Conservation (phyloP, 495 filamentous ascomycete genomes). For the Daldinia concentrica region DNA sequence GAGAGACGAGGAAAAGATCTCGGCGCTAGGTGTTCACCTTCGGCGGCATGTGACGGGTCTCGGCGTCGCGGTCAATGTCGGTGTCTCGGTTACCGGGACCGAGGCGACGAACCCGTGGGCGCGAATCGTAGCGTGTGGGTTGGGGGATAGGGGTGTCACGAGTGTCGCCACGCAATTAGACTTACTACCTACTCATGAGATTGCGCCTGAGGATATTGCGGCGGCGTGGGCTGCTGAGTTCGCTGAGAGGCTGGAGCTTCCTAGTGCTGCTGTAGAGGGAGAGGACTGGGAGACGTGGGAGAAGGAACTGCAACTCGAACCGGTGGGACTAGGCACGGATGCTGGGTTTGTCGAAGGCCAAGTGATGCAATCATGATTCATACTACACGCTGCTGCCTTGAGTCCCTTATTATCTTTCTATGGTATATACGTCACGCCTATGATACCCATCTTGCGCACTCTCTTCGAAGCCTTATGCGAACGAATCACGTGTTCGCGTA, state of each 20-base stretch:
- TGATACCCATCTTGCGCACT: not conserved
- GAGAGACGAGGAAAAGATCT: constrained; percentile 73
- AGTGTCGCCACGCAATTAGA: constrained; percentile 59
- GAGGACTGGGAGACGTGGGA: constrained; percentile 12
- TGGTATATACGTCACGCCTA: not conserved
- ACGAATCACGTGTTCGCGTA: not conserved
- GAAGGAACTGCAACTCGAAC: not conserved
- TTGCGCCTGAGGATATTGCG: constrained; percentile 13
- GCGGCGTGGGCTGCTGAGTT: constrained; percentile 35
- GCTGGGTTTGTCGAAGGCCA: constrained; percentile 7
- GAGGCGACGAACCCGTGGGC: constrained; percentile 52
- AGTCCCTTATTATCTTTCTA: not conserved
- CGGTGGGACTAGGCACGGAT: not conserved
- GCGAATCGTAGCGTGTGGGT: constrained; percentile 86
- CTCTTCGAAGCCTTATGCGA: not conserved
- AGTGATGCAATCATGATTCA: not conserved
- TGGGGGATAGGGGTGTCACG: constrained; percentile 80
- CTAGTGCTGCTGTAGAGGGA: not conserved
- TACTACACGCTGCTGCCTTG: not conserved
- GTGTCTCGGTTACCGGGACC: constrained; percentile 53
- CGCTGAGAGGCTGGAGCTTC: constrained; percentile 9
- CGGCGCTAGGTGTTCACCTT: constrained; percentile 88
- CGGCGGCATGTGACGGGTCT: constrained; percentile 84
- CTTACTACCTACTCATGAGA: not conserved
- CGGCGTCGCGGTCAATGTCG: constrained; percentile 85